Evolutionary conservation across 2,329 filamentous ascomycete genomes (phyloP), one percentile per base, ranked within the genome.

Genomic region (Penicillium sp.): DNA sequence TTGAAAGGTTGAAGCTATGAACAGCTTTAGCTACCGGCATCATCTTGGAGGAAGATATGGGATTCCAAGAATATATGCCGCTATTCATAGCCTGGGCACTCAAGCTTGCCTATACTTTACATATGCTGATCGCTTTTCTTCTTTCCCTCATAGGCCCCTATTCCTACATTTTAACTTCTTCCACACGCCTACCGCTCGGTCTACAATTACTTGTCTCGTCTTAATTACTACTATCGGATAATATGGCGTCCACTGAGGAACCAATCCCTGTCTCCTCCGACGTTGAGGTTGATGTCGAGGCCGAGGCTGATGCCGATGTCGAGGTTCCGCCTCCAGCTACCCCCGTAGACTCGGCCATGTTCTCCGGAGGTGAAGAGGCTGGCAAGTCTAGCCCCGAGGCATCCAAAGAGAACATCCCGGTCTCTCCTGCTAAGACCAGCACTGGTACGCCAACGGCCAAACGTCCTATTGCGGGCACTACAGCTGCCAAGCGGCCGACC

Each of bases 181-280:
- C 41, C 11, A 18, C 18, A 41, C 25, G n/a, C 18, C 11, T n/a
- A 11, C n/a, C n/a, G 27, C 27, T 27, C 26, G 25, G 18, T n/a
- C 14, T n/a, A 31, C 18, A 23, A 8, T 29, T 33, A 12, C 14
- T 18, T 26, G 25, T 22, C 18, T 51, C 50, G 14, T 18, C 48
- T 37, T 40, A 29, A 40, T 49, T 11, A n/a, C 31, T 41, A 23
- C 45, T 15, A 20, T 44, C 14, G 7, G 35, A 44, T 54, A 63
- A 53, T 20, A 75, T 75, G 73, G 64, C 71, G 33, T 71, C 71
- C 6, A 67, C 61, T 12, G 72, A 72, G 55, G 71, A 72, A 45
- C 63, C 69, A n/a, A 51, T 73, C 22, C 54, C 69, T 45, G 53
- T 60, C 43, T 59, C 69, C 25, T 61, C 63, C 15, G 66, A 72